A percentile compares a stretch with the other conserved stretches of the same genome.
Conservation (phyloP, 2,329 filamentous ascomycete species). For the Sporothrix humicola region DNA sequence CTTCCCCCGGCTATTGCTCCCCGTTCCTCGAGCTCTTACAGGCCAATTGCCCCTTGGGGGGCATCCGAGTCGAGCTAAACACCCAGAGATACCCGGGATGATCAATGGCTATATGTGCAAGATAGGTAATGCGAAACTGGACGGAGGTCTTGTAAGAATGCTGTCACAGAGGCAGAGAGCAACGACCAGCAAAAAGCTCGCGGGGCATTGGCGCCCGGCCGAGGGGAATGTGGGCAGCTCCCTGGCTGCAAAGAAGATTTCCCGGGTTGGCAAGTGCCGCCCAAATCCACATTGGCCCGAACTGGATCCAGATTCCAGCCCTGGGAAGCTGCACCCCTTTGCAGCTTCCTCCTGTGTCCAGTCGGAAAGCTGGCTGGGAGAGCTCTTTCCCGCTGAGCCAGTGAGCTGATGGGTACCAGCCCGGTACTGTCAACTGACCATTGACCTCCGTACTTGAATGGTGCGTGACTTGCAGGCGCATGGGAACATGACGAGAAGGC, state of each 20-base stretch:
- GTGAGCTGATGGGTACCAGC: neutral
- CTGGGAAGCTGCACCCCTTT: neutral
- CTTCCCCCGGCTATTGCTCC: constrained; percentile 32
- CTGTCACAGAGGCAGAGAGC: neutral
- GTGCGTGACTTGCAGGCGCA: constrained; percentile 5
- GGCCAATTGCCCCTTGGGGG: constrained; percentile 4
- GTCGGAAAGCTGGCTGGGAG: constrained; percentile 17
- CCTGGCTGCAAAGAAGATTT: constrained; percentile 41
- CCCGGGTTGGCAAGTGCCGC: constrained; percentile 37
- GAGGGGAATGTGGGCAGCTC: constrained; percentile 39
- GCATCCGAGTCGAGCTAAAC: constrained; percentile 1
- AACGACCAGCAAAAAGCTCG: neutral
- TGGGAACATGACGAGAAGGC: constrained; percentile 2
- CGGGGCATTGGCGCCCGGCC: constrained; percentile 39
- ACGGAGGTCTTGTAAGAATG: neutral
- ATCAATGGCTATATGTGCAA: constrained; percentile 21
- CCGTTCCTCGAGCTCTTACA: constrained; percentile 19
- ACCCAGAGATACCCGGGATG: constrained; percentile 28
- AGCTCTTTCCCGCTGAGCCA: neutral
- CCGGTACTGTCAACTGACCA: constrained; percentile 3
- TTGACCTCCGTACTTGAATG: neutral
- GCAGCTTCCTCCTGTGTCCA: constrained; percentile 11
- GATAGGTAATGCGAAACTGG: constrained; percentile 29
- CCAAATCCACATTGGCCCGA: constrained; percentile 29
- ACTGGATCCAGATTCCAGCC: neutral